A percentile compares a stretch with the other conserved stretches of the same genome.
These are phyloP conservation scores for Chytriomyces sp. DNA, from an alignment of 192 early-diverging fungal genomes.

Conservation along the genomic window DNA sequence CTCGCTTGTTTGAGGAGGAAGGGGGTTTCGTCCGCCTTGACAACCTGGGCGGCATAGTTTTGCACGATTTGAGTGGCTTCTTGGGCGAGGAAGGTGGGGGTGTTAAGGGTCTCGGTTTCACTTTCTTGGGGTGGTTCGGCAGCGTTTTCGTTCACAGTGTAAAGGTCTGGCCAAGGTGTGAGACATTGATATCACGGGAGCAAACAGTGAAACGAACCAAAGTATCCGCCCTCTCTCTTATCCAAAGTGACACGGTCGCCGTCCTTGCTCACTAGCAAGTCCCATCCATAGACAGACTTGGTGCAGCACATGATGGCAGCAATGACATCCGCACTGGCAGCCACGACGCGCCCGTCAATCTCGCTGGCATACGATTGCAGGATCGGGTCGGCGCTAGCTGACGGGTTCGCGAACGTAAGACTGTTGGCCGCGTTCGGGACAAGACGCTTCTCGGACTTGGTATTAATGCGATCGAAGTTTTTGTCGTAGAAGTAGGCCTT, in stretches of 20 bases:
- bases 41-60: conserved; percentile 81
- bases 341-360: conserved; percentile 63
- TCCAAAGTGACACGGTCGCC: conserved; percentile 84
- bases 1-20: conserved; percentile 66
- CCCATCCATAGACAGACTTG: conserved; percentile 93
- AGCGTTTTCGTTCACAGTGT: conserved; percentile 96
- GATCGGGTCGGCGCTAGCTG: conserved; percentile 87
- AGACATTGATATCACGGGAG: background rate
- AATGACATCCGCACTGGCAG: conserved; percentile 88
- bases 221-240: conserved; percentile 82
- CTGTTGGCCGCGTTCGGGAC: conserved; percentile 63
- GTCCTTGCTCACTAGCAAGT: conserved; percentile 87
- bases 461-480: conserved; percentile 80
- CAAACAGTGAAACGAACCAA: conserved; percentile 43
- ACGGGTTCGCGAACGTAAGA: conserved; percentile 71
- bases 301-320: conserved; percentile 91
- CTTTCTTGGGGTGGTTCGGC: conserved; percentile 84
- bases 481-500: conserved; percentile 76
- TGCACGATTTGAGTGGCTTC: conserved; percentile 89
- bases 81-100: conserved; percentile 75
- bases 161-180: conserved; percentile 63
- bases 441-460: conserved; percentile 68
- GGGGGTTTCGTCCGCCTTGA: conserved; percentile 51
- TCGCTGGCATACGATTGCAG: conserved; percentile 48
- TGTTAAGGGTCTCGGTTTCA: conserved; percentile 91